Conservation (phyloP, 1,284 basidiomycete species). For the Leccinum huronense region DNA sequence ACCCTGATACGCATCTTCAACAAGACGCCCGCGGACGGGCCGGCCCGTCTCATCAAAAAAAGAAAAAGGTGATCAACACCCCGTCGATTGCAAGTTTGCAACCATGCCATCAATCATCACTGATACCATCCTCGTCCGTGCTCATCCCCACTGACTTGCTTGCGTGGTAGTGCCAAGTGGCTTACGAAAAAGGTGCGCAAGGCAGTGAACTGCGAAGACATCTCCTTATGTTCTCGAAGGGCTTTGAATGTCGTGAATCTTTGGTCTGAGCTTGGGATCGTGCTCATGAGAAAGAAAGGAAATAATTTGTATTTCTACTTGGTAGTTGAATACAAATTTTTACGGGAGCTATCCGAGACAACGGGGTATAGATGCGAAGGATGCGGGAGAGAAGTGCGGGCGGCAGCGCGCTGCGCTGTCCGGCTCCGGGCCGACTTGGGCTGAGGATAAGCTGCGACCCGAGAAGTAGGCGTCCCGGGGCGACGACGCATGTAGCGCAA, state of each 20-base stretch:
- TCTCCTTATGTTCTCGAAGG: constrained; percentile 42
- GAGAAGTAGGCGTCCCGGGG: neutral
- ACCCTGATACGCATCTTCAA: no score
- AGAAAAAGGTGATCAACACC: no score
- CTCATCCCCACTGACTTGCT: constrained; percentile 19
- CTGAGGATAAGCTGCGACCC: neutral
- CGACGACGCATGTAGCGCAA: neutral
- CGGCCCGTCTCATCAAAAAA: no score
- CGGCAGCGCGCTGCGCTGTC: neutral
- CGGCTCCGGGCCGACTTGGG: neutral
- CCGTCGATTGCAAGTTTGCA: no score
- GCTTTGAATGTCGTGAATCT: constrained; percentile 74
- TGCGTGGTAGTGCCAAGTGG: constrained; percentile 67
- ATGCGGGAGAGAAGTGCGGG: neutral
- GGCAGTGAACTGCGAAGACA: constrained; percentile 1
- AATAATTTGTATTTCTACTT: no score
- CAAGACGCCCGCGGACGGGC: no score
- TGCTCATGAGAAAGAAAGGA: no score
- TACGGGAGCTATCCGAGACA: no score
- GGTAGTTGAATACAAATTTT: no score
- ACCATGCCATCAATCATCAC: no score
- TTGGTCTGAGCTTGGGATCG: no score
- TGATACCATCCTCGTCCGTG: constrained; percentile 13
- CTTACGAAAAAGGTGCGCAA: constrained; percentile 60
- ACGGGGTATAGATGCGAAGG: no score